Percentiles rank a stretch among this genome's conserved stretches.
These are phyloP conservation scores for Cicer judaicum DNA, from an alignment of 306 rosid species.

Conservation along the genomic window DNA sequence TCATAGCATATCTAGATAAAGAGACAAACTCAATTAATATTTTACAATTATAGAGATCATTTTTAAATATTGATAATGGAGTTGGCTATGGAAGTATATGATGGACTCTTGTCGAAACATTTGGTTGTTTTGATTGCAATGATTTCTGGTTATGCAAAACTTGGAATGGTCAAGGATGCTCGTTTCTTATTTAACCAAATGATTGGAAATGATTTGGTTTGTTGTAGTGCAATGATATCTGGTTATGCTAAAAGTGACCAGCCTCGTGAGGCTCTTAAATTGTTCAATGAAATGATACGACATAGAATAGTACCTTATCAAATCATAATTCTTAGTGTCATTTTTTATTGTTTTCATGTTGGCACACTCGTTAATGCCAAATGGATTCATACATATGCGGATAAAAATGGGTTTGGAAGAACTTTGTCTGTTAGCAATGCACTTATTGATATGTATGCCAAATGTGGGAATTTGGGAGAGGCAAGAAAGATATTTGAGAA, in stretches of 20 bases:
- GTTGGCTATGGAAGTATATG: constrained; percentile 61
- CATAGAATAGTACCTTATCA: constrained; percentile 59
- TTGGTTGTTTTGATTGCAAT: constrained; percentile 51
- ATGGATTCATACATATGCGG: too few relatives aligned
- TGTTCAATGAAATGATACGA: constrained; percentile 65
- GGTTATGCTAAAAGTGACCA: too few relatives aligned
- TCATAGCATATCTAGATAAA: too few relatives aligned
- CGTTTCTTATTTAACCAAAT: too few relatives aligned
- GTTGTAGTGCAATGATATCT: too few relatives aligned
- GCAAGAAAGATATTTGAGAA: constrained; percentile 69
- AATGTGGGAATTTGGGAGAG: constrained; percentile 56
- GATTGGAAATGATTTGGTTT: too few relatives aligned
- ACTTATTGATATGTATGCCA: constrained; percentile 74
- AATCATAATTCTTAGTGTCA: constrained; percentile 70
- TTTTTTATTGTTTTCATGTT: constrained; percentile 62
- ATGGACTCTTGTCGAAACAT: constrained; percentile 51
- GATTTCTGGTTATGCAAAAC: too few relatives aligned
- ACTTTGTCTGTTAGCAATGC: constrained; percentile 48
- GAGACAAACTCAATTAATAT: too few relatives aligned
- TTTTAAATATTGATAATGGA: constrained; percentile 44
- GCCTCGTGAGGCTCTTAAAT: constrained; percentile 66
- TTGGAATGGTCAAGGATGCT: too few relatives aligned
- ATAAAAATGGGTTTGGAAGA: too few relatives aligned
- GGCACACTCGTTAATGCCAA: too few relatives aligned
- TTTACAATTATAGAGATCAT: too few relatives aligned